Conservation (phyloP, 305 asterid genomes). For the Solanum hybrid region DNA sequence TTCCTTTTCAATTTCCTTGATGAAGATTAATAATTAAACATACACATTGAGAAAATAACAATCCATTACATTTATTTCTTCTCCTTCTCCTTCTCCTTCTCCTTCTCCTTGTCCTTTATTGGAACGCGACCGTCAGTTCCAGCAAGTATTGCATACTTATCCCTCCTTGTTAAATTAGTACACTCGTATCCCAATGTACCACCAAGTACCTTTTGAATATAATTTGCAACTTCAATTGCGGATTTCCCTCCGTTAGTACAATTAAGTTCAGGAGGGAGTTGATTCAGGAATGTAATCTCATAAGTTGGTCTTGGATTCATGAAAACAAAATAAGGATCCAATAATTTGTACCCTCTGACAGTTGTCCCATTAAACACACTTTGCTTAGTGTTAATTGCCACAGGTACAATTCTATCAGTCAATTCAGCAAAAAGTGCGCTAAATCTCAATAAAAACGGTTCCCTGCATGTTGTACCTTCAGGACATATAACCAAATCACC, state of each 20-base stretch:
- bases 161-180: constrained; percentile 73
- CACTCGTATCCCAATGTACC: constrained; percentile 82
- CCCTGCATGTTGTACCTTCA: constrained; percentile 89
- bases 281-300: constrained; percentile 68
- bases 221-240: constrained; percentile 72
- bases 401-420: constrained; percentile 78
- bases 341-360: constrained; percentile 51
- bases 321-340: constrained; percentile 86
- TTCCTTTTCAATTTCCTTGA: not conserved
- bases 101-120: constrained; percentile 15
- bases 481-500: constrained; percentile 86
- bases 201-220: constrained; percentile 62
- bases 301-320: constrained; percentile 89
- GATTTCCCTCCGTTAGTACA: constrained; percentile 52
- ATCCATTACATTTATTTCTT: not conserved
- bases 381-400: constrained; percentile 62
- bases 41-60: not conserved
- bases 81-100: not conserved
- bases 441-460: constrained; percentile 64
- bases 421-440: constrained; percentile 87
- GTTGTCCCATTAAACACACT: constrained; percentile 78
- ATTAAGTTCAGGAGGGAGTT: constrained; percentile 48
- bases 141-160: constrained; percentile 77
- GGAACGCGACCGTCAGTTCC: constrained; percentile 70
- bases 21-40: not conserved